phyloP scores from a whole-genome alignment of 257 asterid species.

The Solanum megistacrolobum region DNA sequence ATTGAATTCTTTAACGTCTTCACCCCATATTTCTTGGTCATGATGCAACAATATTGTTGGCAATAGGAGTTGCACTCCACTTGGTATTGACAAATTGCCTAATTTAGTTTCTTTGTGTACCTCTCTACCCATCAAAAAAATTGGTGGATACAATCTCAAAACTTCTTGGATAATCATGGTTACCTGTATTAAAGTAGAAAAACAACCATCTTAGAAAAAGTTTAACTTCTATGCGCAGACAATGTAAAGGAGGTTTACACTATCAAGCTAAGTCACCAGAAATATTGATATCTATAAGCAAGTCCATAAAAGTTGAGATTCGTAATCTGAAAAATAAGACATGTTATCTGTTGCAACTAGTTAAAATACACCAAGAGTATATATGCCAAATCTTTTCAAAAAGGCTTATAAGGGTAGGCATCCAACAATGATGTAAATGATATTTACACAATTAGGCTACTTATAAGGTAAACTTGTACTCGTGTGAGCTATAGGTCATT shows the following conservation, averaged over 20 bases:
- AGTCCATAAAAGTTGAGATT: background rate
- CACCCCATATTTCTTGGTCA: slow-evolving; percentile 22
- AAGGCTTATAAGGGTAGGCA: no score
- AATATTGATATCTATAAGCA: background rate
- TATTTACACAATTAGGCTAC: no score
- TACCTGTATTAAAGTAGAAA: slow-evolving; percentile 1
- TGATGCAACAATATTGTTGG: slow-evolving; percentile 10
- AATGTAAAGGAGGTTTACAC: background rate
- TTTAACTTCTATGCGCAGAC: background rate
- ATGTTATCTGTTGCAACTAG: no score
- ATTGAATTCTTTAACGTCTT: slow-evolving; percentile 14
- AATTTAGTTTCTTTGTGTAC: slow-evolving; percentile 6
- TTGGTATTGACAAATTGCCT: slow-evolving; percentile 8
- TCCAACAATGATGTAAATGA: no score
- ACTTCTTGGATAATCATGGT: slow-evolving; percentile 20
- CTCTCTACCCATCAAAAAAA: background rate
- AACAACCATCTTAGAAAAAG: background rate
- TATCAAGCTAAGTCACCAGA: background rate
- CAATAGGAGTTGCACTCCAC: slow-evolving; percentile 4
- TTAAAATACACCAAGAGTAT: no score
- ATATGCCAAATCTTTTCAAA: no score
- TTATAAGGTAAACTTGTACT: no score
- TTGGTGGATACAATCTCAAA: slow-evolving; percentile 18
- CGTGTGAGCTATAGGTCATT: no score
- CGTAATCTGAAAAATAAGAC: no score